Conservation (phyloP, 2,329 filamentous ascomycete genomes). For the Apiospora rasikravindrae region DNA sequence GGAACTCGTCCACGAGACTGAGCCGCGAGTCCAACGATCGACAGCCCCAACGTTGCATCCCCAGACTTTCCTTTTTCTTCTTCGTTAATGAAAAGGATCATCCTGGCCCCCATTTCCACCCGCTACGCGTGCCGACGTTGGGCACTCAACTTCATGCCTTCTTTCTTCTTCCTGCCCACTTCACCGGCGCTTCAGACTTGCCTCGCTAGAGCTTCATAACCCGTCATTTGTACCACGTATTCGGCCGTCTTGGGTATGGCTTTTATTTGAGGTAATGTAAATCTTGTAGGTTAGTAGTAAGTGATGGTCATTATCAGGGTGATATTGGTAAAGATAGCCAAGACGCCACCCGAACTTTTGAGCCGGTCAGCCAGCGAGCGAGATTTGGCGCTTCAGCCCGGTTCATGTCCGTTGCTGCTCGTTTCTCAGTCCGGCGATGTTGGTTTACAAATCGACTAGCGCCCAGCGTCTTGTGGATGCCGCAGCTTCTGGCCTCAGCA, state of each 20-base stretch:
- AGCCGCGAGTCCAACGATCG: neutral
- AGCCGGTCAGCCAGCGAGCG: neutral
- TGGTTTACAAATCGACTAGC: neutral
- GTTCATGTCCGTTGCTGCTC: neutral
- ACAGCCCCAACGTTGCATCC: neutral
- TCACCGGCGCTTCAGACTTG: slow-evolving; percentile 12
- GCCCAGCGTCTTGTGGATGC: neutral
- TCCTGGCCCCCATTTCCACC: neutral
- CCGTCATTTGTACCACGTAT: neutral
- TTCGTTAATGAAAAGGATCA: slow-evolving; percentile 7
- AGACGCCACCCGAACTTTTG: neutral
- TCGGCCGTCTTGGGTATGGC: neutral
- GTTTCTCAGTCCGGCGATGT: neutral
- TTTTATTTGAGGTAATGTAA: neutral
- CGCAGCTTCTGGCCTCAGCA: neutral
- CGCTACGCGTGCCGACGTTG: neutral
- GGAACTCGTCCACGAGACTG: neutral
- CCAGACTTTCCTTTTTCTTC: slow-evolving; percentile 7
- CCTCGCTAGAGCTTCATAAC: neutral
- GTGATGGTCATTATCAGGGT: neutral
- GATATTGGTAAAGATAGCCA: neutral
- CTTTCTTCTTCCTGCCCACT: neutral
- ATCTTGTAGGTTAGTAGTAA: neutral
- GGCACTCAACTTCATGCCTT: neutral
- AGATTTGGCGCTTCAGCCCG: neutral